A percentile compares a stretch with the other conserved stretches of the same genome.
phyloP scores from a whole-genome alignment of 1,139 yeast species.

The Candida glucosophila region DNA sequence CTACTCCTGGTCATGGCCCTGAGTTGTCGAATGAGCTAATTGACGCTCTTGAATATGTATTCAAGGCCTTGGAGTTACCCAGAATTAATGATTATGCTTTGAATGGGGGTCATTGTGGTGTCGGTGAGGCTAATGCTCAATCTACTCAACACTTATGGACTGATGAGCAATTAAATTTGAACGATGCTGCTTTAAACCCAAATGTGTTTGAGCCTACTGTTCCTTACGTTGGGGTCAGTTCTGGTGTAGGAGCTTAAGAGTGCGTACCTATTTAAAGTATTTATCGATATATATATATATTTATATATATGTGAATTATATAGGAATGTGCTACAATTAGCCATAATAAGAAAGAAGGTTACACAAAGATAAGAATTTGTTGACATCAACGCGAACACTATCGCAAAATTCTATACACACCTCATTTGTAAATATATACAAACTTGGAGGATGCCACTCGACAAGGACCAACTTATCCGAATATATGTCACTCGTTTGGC shows the following conservation, averaged over 20 bases:
- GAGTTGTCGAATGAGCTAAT: constrained; percentile 71
- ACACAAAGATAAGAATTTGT: too few species aligned
- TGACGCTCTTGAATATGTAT: constrained; percentile 72
- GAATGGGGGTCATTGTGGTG: constrained; percentile 84
- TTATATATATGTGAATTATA: too few species aligned
- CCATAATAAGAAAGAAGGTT: too few species aligned
- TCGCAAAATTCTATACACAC: too few species aligned
- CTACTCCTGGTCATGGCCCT: constrained; percentile 91
- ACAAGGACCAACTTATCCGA: constrained; percentile 24
- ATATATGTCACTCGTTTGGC: constrained; percentile 31
- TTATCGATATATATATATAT: too few species aligned
- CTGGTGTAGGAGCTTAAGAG: constrained; percentile 42
- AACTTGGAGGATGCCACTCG: constrained; percentile 16
- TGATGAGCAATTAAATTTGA: constrained; percentile 58
- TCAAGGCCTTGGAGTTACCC: constrained; percentile 63
- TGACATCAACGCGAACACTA: too few species aligned
- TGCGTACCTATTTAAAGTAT: too few species aligned
- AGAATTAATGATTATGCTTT: constrained; percentile 72
- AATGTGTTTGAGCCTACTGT: constrained; percentile 57
- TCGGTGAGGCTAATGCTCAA: constrained; percentile 48
- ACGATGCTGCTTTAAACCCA: constrained; percentile 53
- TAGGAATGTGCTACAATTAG: too few species aligned
- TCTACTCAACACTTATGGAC: constrained; percentile 72
- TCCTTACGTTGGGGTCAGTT: constrained; percentile 56
- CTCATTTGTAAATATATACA: too few species aligned